phyloP scores from a whole-genome alignment of 768 basidiomycete species.

The Boletellus sp. region DNA sequence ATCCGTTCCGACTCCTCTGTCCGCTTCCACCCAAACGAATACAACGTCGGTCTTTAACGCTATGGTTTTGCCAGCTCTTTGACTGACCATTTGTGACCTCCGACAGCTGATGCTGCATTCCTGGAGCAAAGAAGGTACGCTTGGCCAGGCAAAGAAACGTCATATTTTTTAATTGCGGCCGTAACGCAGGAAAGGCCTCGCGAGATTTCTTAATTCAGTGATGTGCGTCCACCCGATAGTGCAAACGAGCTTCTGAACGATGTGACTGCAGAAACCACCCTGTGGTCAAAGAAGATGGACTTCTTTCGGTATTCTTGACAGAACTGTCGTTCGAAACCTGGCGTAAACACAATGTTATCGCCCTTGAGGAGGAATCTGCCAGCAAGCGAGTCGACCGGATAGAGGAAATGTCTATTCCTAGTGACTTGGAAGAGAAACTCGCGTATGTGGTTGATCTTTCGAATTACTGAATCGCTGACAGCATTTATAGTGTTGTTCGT shows the following conservation, averaged over 20 bases:
- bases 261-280: conserved; percentile 77
- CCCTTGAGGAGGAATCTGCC: conserved; percentile 83
- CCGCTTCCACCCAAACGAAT: conserved; percentile 89
- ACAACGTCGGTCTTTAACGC: conserved; percentile 57
- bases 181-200: conserved; percentile 64
- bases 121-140: conserved; percentile 82
- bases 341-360: conserved; percentile 74
- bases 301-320: conserved; percentile 76
- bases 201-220: conserved; percentile 75
- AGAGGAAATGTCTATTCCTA: conserved; percentile 91
- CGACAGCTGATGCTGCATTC: conserved; percentile 80
- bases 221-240: conserved; percentile 45
- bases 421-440: conserved; percentile 89
- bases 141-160: not conserved
- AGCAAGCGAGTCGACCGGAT: conserved; percentile 74
- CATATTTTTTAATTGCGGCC: not conserved
- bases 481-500: conserved; percentile 62
- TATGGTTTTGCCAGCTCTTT: not conserved
- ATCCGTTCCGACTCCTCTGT: conserved; percentile 91
- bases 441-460: conserved; percentile 41
- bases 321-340: conserved; percentile 84
- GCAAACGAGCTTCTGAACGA: not conserved
- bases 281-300: conserved; percentile 80
- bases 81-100: conserved; percentile 2
- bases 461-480: conserved; percentile 1